Evolutionary conservation across 2,329 filamentous ascomycete species (phyloP).

Genomic region (Xylariaceae sp.): DNA sequence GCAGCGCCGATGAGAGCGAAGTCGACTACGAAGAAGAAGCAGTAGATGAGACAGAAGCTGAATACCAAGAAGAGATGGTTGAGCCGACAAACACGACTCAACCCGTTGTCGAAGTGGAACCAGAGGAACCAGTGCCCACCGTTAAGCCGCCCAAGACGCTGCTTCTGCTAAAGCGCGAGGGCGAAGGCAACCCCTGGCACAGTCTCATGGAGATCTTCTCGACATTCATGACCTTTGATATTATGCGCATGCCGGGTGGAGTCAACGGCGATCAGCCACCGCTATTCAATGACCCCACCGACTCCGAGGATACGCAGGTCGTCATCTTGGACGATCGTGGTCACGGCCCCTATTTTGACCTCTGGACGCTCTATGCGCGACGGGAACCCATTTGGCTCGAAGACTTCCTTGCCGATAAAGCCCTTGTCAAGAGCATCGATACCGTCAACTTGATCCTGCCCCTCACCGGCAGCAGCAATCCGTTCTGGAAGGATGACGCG

Average conservation of each 20-base stretch:
- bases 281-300: constrained; percentile 20
- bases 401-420: constrained; percentile 20
- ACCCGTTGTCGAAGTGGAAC: background rate
- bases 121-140: background rate
- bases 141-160: constrained; percentile 14
- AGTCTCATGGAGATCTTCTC: constrained; percentile 34
- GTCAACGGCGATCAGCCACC: constrained; percentile 13
- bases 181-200: constrained; percentile 33
- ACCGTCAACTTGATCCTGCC: constrained; percentile 36
- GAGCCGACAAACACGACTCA: background rate
- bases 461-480: constrained; percentile 37
- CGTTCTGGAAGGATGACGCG: constrained; percentile 41
- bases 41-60: background rate
- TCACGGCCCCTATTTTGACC: constrained; percentile 35
- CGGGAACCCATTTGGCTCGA: constrained; percentile 29
- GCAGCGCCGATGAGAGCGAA: too few relatives aligned
- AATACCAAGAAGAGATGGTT: background rate
- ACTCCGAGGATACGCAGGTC: constrained; percentile 30
- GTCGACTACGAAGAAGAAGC: too few relatives aligned
- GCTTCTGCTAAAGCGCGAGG: constrained; percentile 35
- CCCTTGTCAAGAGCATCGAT: constrained; percentile 10
- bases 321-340: constrained; percentile 34
- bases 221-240: constrained; percentile 32
- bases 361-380: constrained; percentile 36
- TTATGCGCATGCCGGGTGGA: constrained; percentile 29